phyloP scores from a whole-genome alignment of 164 flowering plant species.

The Kalanchoe fedtschenkoi region DNA sequence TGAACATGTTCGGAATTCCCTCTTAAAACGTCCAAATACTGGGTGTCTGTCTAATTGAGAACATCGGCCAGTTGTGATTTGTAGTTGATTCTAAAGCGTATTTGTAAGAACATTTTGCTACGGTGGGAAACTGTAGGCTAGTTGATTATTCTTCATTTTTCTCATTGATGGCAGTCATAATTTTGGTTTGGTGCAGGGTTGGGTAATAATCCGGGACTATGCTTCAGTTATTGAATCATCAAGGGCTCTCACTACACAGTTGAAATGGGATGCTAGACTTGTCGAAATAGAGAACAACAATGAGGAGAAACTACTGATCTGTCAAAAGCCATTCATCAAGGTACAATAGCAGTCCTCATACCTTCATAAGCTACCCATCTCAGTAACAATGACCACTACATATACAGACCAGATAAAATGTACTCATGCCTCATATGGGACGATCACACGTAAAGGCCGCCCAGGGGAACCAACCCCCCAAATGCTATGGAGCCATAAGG shows the following conservation, averaged over 20 bases:
- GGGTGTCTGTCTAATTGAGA: too few species aligned
- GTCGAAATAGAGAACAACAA: slow-evolving; percentile 67
- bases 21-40: too few species aligned
- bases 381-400: slow-evolving; percentile 18
- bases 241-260: slow-evolving; percentile 49
- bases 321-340: slow-evolving; percentile 91
- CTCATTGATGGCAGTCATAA: neutral
- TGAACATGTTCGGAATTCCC: too few species aligned
- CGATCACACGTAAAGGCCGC: too few species aligned
- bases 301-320: slow-evolving; percentile 75
- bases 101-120: too few species aligned
- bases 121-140: too few species aligned
- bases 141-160: neutral
- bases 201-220: slow-evolving; percentile 76
- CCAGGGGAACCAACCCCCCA: slow-evolving; percentile 21
- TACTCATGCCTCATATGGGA: slow-evolving; percentile 1
- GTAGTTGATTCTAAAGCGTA: too few species aligned
- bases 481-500: slow-evolving; percentile 71
- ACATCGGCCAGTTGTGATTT: too few species aligned
- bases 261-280: slow-evolving; percentile 96
- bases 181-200: slow-evolving; percentile 50
- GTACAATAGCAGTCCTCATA: slow-evolving; percentile 12
- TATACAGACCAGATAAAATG: slow-evolving; percentile 2
- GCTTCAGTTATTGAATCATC: slow-evolving; percentile 47
- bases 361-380: slow-evolving; percentile 25